Evolutionary conservation across 2,329 filamentous ascomycete genomes (phyloP).

Genomic region (Curvularia spicifera): DNA sequence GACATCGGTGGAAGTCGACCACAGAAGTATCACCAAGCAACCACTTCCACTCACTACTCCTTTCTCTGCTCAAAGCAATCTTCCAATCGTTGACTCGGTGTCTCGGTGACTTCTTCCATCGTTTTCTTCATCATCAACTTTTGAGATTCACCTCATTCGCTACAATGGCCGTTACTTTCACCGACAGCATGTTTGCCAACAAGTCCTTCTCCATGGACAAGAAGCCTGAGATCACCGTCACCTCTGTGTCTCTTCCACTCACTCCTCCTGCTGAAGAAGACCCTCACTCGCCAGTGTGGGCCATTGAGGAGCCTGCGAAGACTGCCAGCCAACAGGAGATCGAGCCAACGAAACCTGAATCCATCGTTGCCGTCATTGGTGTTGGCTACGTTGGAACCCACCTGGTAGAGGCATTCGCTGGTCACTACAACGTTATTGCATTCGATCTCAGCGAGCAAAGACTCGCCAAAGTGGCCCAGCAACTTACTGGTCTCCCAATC

Average conservation of each 20-base stretch:
- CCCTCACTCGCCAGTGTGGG: slow-evolving; percentile 1
- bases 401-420: slow-evolving; percentile 56
- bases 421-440: slow-evolving; percentile 53
- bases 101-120: background rate
- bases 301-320: background rate
- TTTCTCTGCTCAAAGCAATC: slow-evolving; percentile 47
- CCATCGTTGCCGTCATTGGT: slow-evolving; percentile 54
- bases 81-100: slow-evolving; percentile 2
- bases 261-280: slow-evolving; percentile 14
- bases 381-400: slow-evolving; percentile 62
- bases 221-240: slow-evolving; percentile 8
- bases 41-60: slow-evolving; percentile 4
- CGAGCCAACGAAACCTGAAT: background rate
- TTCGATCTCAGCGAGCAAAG: slow-evolving; percentile 20
- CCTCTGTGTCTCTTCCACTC: slow-evolving; percentile 9
- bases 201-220: slow-evolving; percentile 3
- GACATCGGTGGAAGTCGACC: slow-evolving; percentile 48
- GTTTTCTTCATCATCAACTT: background rate
- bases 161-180: slow-evolving; percentile 14
- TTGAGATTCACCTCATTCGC: background rate
- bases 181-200: slow-evolving; percentile 10
- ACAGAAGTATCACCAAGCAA: background rate
- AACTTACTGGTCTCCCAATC: slow-evolving; percentile 14
- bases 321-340: background rate
- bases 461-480: slow-evolving; percentile 6